Evolutionary conservation across 2,329 filamentous ascomycete genomes (phyloP), one percentile per base, ranked within the genome.

Genomic region (Aspergillus cejpii): DNA sequence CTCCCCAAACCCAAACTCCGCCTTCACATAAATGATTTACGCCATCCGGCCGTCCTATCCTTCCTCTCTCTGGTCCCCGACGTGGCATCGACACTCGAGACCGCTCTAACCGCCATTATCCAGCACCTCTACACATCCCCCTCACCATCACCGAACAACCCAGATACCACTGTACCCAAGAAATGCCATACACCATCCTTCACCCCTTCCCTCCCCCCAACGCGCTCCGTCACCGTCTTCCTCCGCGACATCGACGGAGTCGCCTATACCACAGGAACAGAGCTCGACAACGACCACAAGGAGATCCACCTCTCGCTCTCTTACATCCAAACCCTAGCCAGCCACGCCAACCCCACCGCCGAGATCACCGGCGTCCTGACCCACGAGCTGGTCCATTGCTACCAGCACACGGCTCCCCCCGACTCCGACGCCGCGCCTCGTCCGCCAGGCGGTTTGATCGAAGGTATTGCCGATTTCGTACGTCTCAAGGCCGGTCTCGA

Each of bases 311-410:
- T 97, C 66, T 89, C 81, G 12, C 79, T 91, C 1, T 70, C 76
- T 37, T 95, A 96, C 71, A 81, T 95, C 54, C 59, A 64, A 27
- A 53, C 57, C 42, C 45, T 56, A 17, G 31, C 10, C 47, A 45
- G 43, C 33, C 40, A 55, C 14, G 19, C 50, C 6, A 55, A 65
- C 36, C 58, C 64, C 49, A 28, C 66, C 58, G 50, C 66, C 29
- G 88, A 97, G 69, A 80, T 96, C 47, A 70, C 79, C 14, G 92
- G 92, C 31, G 89, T 97, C 0, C 66, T 97, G 15, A 84, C 85
- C 1, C 91, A 97, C 63, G 91, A 97, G 68, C 83, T 96, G 50
- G 91, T 97, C 11, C 92, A 97, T 70, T 96, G 89, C 69, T 94
- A 85, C 69, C 91, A 97, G 66, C 85, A 87, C 67, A 83, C 87